phyloP scores from a whole-genome alignment of 164 flowering plant species.

The Liriodendron chinense region DNA sequence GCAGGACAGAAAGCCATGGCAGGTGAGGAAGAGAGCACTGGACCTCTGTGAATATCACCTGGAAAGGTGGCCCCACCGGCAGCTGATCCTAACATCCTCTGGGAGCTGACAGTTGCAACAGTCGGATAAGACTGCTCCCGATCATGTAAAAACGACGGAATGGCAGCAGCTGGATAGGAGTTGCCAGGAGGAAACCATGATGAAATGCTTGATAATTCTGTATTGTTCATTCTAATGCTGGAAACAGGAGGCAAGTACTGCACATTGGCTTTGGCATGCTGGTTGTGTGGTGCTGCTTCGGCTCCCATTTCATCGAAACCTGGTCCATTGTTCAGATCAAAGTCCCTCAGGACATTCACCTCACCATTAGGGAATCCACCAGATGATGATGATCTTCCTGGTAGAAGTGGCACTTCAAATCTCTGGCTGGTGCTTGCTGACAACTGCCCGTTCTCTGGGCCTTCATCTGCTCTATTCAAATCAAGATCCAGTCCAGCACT shows the following conservation, averaged over 20 bases:
- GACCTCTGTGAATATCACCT: constrained; percentile 53
- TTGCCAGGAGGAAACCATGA: constrained; percentile 58
- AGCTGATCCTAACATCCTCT: constrained; percentile 47
- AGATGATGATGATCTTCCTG: constrained; percentile 30
- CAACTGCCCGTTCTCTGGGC: constrained; percentile 42
- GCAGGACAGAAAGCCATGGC: constrained; percentile 23
- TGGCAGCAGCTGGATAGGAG: constrained; percentile 40
- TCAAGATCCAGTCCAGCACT: constrained; percentile 83
- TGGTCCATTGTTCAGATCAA: constrained; percentile 90
- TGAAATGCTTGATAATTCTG: constrained; percentile 45
- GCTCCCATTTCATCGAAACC: constrained; percentile 46
- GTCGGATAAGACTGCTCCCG: constrained; percentile 50
- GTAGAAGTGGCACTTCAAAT: constrained; percentile 31
- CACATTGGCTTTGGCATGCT: constrained; percentile 27
- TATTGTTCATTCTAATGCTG: constrained; percentile 43
- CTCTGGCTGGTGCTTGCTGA: constrained; percentile 15
- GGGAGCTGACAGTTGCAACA: constrained; percentile 49
- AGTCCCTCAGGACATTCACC: constrained; percentile 46
- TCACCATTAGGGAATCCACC: constrained; percentile 41
- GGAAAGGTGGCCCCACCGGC: constrained; percentile 41
- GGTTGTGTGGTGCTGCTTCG: constrained; percentile 38
- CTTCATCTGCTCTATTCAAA: constrained; percentile 69
- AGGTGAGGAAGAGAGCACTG: constrained; percentile 67
- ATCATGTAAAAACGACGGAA: constrained; percentile 61
- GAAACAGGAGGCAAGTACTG: constrained; percentile 36